Base-by-base conservation (phyloP, 1,284 basidiomycete species). In the Cryptococcus floricola region DNA sequence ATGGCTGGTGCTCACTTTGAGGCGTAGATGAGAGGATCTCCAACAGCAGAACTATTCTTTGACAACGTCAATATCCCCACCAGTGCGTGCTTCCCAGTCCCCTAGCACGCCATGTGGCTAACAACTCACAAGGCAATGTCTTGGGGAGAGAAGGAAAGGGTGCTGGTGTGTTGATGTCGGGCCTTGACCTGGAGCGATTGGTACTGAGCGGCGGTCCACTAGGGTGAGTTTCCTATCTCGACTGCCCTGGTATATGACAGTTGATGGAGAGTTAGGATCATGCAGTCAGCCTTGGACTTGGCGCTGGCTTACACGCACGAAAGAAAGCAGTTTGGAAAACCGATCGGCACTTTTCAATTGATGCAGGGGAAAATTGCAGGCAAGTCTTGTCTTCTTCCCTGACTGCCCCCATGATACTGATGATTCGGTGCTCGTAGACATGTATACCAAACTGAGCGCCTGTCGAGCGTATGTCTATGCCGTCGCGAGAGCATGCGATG, bases 381-480 rank as follows among this genome's bases (percentile, higher is more conserved):
- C 70, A 46, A 57, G 69, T 61, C 16, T 16, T 28, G 27, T 46
- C 45, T 10, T 23, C n/a, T 23, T 9, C 4, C 25, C 18, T 16
- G 37, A 41, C 31, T 19, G 37, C 23, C 41, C 9, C 7, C n/a
- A 16, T 14, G 16, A 23, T 4, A 23, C 41, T 42, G 41, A 42
- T n/a, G 16, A 42, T 23, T 7, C 41, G 23, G 16, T 19, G 41
- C 18, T 28, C 10, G 10, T 42, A 68, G 93, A 97, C 75, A 97
- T 97, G 93, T 97, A 96, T 74, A 96, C 93, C 18, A 91, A 89
- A 73, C 80, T 97, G 50, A 89, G 86, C 65, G 89, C 93, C 5
- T 88, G 89, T 55, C 81, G 94, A 53, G 83, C 90, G 31, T 96
- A 96, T 73, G 91, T 95, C 46, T 97, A 97, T 75, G 88, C 91